A percentile compares a stretch with the other conserved stretches of the same genome.
phyloP scores from a whole-genome alignment of 1,284 basidiomycete genomes.

The Trichosporon sp. region DNA sequence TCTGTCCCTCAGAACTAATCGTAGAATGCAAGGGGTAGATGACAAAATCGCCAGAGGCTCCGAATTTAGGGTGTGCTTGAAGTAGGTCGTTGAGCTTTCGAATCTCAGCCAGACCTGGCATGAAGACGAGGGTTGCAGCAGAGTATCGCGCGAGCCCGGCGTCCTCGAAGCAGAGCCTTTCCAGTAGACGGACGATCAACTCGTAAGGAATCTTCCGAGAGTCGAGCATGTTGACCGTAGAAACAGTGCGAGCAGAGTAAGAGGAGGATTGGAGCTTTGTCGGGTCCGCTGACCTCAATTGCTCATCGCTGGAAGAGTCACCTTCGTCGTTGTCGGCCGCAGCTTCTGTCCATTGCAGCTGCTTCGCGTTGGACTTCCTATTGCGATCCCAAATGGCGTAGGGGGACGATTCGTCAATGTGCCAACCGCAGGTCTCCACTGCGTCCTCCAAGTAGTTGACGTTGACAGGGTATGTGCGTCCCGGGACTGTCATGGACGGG shows the following conservation, averaged over 20 bases:
- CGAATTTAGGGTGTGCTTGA: conserved; percentile 69
- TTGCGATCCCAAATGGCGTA: conserved; percentile 66
- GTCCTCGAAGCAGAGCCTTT: conserved; percentile 77
- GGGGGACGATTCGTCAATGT: conserved; percentile 73
- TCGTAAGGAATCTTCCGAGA: conserved; percentile 88
- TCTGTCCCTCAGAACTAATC: conserved; percentile 83
- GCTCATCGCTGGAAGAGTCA: conserved; percentile 41
- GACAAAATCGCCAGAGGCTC: conserved; percentile 61
- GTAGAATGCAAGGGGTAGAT: conserved; percentile 92
- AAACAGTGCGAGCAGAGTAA: conserved; percentile 67
- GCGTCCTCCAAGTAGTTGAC: conserved; percentile 88
- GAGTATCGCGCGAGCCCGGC: conserved; percentile 56
- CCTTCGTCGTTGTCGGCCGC: conserved; percentile 58
- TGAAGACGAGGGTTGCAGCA: conserved; percentile 80
- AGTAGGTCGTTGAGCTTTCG: conserved; percentile 80
- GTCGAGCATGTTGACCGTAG: conserved; percentile 81
- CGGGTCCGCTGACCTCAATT: conserved; percentile 29
- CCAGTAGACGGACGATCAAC: conserved; percentile 77
- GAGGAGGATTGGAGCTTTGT: conserved; percentile 44
- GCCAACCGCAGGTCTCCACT: conserved; percentile 79
- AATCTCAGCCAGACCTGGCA: conserved; percentile 90
- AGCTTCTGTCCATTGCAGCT: conserved; percentile 65
- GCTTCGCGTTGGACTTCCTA: conserved; percentile 40
- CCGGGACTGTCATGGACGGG: conserved; percentile 82
- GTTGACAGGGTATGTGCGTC: conserved; percentile 94